Evolutionary conservation across 495 filamentous ascomycete genomes (phyloP), one percentile per base, ranked within the genome.

Genomic region (Lasiosphaeris hirsuta): DNA sequence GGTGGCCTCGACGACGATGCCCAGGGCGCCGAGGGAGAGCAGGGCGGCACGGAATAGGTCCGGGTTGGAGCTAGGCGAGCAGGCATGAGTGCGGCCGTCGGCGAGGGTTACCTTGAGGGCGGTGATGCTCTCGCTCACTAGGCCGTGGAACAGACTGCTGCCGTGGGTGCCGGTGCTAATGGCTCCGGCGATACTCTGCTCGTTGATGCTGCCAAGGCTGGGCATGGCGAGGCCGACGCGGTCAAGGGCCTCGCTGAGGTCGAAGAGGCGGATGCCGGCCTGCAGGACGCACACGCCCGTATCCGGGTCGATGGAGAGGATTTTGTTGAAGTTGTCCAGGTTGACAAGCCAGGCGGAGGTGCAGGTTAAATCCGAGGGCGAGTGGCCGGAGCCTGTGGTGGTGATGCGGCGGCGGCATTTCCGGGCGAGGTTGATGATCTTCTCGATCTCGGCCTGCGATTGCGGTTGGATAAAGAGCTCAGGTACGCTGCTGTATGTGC

Each of bases 301-400:
- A 15, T 80, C 75, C 36, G 68, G 70, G 57, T 93, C 84, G 45
- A 96, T 75, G 10, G 83, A 73, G 43, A 95, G 62, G 38, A 97
- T 81, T 34, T 79, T 76, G 69, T 82, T 84, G 78, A 88, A 92
- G 61, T 84, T 74, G 75, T 97, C 93, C 11, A 98, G 85, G 64
- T 96, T 97, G 59, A 97, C 79, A 64, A 97, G 85, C 94, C 94
- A 98, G 13, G 87, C 86, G 0, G 90, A 94, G 19, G 93, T 96
- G 73, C 91, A 96, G 19, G 94, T 97, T 41, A 98, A 71, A 62
- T 94, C 88, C 61, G 86, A 93, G 14, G 94, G 94, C 39, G 92
- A 97, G 73, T 98, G 94, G 48, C 84, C 90, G 53, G 86, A 92
- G 35, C 94, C 94, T 23, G 89, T 87, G 18, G 86, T 86, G 13